phyloP scores from a whole-genome alignment of 1,284 basidiomycete species.

The Fomes fomentarius region DNA sequence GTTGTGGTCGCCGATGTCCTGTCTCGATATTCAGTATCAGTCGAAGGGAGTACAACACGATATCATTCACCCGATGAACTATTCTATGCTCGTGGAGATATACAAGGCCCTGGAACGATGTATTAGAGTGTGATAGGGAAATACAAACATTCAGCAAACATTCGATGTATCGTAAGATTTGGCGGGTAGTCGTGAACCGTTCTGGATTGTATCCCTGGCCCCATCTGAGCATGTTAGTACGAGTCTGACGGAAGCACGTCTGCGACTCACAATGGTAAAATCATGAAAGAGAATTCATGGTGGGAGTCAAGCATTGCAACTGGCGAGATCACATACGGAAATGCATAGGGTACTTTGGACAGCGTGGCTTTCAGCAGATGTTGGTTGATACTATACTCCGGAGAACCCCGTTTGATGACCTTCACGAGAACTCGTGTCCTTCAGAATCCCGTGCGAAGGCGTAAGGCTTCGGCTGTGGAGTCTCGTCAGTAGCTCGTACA shows the following conservation, averaged over 20 bases:
- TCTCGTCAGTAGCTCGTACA: not conserved
- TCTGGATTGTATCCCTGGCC: not conserved
- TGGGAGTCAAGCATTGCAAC: not conserved
- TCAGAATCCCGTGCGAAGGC: not conserved
- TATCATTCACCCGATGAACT: conserved; percentile 1
- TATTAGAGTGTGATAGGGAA: not conserved
- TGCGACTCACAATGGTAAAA: conserved; percentile 2
- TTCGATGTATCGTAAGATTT: not conserved
- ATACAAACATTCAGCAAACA: not conserved
- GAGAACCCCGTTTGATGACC: not conserved
- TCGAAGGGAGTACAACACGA: not conserved
- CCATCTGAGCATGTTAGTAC: conserved; percentile 2
- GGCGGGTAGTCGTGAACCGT: not conserved
- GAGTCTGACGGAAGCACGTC: not conserved
- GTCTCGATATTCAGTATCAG: not conserved
- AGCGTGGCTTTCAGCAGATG: not conserved
- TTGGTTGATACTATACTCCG: not conserved
- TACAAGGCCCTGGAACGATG: not conserved
- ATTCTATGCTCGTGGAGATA: conserved; percentile 3
- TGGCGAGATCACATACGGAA: not conserved
- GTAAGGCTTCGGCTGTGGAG: not conserved
- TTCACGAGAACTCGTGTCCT: not conserved
- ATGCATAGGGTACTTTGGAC: not conserved
- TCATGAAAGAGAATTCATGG: not conserved
- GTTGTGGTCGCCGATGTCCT: conserved; percentile 4